Percentiles rank a stretch among this genome's conserved stretches.
Conservation (phyloP, 257 asterid species). For the Nicotiana undulata region DNA sequence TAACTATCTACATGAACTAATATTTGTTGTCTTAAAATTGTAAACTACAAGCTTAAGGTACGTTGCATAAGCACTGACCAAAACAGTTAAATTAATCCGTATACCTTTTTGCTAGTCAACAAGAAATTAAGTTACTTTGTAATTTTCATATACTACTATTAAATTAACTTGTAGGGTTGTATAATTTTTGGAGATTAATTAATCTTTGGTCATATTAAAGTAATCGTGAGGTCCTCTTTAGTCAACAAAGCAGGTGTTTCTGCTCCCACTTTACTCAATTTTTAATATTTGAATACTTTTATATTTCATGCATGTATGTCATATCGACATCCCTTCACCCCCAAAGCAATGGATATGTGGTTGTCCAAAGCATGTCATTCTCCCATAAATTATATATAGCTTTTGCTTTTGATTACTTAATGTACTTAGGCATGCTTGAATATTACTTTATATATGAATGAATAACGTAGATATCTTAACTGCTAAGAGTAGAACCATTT, state of each 20-base stretch:
- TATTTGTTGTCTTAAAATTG: too few species aligned
- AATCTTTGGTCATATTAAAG: background rate
- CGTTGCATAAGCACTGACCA: background rate
- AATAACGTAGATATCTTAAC: too few species aligned
- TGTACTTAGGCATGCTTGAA: too few species aligned
- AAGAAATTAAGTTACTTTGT: too few species aligned
- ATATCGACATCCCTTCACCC: slow-evolving; percentile 3
- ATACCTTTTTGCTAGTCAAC: background rate
- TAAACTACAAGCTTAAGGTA: background rate
- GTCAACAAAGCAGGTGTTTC: slow-evolving; percentile 52
- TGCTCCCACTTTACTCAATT: slow-evolving; percentile 15
- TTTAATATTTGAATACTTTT: background rate
- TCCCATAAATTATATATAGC: background rate
- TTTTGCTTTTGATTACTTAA: background rate
- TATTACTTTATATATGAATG: too few species aligned
- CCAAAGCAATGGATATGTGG: background rate
- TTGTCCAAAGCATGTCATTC: slow-evolving; percentile 7
- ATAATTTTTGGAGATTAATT: too few species aligned
- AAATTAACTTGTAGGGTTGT: too few species aligned
- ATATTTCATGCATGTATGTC: slow-evolving; percentile 15
- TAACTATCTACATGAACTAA: background rate
- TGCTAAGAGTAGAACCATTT: too few species aligned
- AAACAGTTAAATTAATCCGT: background rate
- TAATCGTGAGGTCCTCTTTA: background rate
- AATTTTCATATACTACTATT: too few species aligned